These are phyloP conservation scores for Friedmanniomyces simplex DNA, from an alignment of 495 filamentous ascomycete species.

Conservation along the genomic window DNA sequence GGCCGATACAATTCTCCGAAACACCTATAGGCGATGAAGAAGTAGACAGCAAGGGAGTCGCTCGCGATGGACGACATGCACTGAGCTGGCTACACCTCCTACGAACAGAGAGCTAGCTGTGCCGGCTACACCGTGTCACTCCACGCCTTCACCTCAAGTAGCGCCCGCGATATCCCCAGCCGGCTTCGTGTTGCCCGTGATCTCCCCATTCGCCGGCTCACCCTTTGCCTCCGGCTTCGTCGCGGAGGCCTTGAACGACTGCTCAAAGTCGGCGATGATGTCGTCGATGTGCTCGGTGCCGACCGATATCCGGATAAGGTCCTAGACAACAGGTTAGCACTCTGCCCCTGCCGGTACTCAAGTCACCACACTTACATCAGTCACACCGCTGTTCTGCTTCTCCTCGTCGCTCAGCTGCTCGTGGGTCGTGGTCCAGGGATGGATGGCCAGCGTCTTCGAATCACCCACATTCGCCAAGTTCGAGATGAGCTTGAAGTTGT, in stretches of 20 bases:
- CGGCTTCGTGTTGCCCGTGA: constrained; percentile 28
- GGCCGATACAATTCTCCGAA: too few relatives aligned
- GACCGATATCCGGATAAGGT: constrained; percentile 92
- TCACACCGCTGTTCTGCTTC: constrained; percentile 69
- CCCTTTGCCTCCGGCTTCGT: constrained; percentile 33
- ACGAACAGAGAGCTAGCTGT: too few relatives aligned
- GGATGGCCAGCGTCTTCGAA: constrained; percentile 84
- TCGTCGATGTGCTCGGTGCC: constrained; percentile 97
- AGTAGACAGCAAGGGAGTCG: too few relatives aligned
- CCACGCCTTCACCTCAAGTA: not conserved
- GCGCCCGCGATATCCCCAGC: not conserved
- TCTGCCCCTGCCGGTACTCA: not conserved
- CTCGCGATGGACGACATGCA: too few relatives aligned
- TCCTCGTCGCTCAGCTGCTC: constrained; percentile 86
- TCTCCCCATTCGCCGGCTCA: constrained; percentile 33
- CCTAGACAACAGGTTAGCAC: constrained; percentile 30
- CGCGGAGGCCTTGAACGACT: constrained; percentile 59
- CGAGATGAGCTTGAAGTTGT: constrained; percentile 89
- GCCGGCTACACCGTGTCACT: too few relatives aligned
- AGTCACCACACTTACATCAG: constrained; percentile 43
- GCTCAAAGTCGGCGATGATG: constrained; percentile 92
- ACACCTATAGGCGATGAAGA: too few relatives aligned
- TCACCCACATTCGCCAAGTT: constrained; percentile 75
- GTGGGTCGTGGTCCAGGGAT: constrained; percentile 94
- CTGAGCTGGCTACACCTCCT: too few relatives aligned